phyloP scores from a whole-genome alignment of 1,284 basidiomycete genomes.

The Vanrija sp. region DNA sequence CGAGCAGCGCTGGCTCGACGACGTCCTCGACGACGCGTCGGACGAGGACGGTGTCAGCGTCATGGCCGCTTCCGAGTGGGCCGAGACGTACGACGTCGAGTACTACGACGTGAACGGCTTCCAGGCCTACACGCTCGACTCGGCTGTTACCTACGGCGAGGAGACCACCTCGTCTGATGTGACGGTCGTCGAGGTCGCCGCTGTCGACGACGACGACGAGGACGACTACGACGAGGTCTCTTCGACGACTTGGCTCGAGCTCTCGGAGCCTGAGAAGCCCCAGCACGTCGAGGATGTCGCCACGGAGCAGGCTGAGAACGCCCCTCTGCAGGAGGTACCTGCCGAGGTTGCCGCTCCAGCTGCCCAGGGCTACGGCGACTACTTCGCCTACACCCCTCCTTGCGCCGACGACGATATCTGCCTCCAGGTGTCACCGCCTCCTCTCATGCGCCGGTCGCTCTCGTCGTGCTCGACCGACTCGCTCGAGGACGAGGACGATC shows the following conservation, averaged over 20 bases:
- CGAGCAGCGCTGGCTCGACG: conserved; percentile 40
- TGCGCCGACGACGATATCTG: too few species aligned
- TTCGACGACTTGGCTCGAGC: conserved; percentile 5
- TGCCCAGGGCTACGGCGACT: too few species aligned
- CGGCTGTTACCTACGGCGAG: background rate
- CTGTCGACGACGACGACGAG: conserved; percentile 8
- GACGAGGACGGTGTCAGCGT: conserved; percentile 27
- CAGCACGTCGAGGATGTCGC: too few species aligned
- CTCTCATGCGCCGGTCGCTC: too few species aligned
- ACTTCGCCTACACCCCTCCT: too few species aligned
- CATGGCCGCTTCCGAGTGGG: conserved; percentile 19
- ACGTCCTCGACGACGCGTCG: conserved; percentile 30
- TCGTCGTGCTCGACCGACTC: too few species aligned
- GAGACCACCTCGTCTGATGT: background rate
- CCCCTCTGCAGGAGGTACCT: too few species aligned
- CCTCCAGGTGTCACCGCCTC: too few species aligned
- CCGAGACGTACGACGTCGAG: conserved; percentile 24
- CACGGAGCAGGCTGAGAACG: too few species aligned
- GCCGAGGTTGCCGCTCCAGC: too few species aligned
- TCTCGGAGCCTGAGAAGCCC: background rate
- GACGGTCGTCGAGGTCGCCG: conserved; percentile 3
- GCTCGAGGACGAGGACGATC: too few species aligned
- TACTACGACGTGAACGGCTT: conserved; percentile 21
- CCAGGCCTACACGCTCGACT: conserved; percentile 25
- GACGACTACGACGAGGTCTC: conserved; percentile 13